These are phyloP conservation scores for Blastocrithidia nonstop DNA, from an alignment of 208 protist genomes.

Conservation along the genomic window DNA sequence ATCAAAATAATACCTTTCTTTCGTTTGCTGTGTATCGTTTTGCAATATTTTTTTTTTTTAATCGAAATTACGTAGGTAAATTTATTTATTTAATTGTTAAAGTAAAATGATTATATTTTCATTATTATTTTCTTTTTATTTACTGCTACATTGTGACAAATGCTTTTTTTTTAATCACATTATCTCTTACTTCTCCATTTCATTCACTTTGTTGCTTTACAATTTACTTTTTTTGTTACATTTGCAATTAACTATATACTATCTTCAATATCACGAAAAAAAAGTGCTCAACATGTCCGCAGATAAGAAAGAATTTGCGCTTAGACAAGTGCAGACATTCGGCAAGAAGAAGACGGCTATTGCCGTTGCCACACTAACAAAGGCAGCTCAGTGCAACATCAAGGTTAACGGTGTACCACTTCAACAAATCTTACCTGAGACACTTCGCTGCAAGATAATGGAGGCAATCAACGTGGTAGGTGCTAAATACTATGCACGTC, in stretches of 20 bases:
- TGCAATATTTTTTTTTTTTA: too few relatives aligned
- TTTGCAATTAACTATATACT: not conserved
- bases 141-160: too few relatives aligned
- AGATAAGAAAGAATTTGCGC: slow-evolving; percentile 54
- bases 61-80: too few relatives aligned
- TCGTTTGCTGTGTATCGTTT: too few relatives aligned
- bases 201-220: too few relatives aligned
- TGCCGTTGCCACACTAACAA: slow-evolving; percentile 95
- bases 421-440: slow-evolving; percentile 94
- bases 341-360: slow-evolving; percentile 98
- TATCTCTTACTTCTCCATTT: too few relatives aligned
- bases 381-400: slow-evolving; percentile 94
- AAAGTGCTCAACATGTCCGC: slow-evolving; percentile 27
- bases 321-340: slow-evolving; percentile 89
- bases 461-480: slow-evolving; percentile 96
- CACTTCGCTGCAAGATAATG: slow-evolving; percentile 95
- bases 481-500: slow-evolving; percentile 81
- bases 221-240: not conserved
- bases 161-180: too few relatives aligned
- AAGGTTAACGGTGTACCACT: slow-evolving; percentile 97
- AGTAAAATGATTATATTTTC: too few relatives aligned
- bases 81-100: too few relatives aligned
- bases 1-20: too few relatives aligned
- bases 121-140: too few relatives aligned
- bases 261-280: too few relatives aligned